These are phyloP conservation scores for Cryptosporidium ubiquitum DNA, from an alignment of 169 alveolate species.

Conservation along the genomic window DNA sequence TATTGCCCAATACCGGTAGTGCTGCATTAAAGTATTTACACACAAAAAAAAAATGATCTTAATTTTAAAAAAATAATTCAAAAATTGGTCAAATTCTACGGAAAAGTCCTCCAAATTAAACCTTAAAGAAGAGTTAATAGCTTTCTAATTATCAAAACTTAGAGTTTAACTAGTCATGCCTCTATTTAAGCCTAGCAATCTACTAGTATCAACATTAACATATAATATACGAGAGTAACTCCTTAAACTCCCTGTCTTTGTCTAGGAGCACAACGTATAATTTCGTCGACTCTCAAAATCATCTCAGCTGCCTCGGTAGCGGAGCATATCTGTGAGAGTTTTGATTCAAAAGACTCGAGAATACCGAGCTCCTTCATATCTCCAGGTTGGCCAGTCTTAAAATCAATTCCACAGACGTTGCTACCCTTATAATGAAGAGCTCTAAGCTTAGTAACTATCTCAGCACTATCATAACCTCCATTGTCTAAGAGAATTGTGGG, in stretches of 20 bases:
- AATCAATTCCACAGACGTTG: slow-evolving; percentile 91
- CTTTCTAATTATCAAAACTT: slow-evolving; percentile 1
- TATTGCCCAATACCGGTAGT: slow-evolving; percentile 4
- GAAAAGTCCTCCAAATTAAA: too few relatives aligned
- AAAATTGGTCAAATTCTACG: background rate
- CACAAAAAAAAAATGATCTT: background rate
- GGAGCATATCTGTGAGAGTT: slow-evolving; percentile 94
- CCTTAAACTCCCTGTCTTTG: slow-evolving; percentile 85
- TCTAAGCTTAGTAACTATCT: slow-evolving; percentile 94
- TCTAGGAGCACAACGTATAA: slow-evolving; percentile 98
- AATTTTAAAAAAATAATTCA: background rate
- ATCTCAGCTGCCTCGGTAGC: slow-evolving; percentile 99
- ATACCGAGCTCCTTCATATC: slow-evolving; percentile 95
- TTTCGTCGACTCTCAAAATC: slow-evolving; percentile 98
- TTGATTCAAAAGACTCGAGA: slow-evolving; percentile 95
- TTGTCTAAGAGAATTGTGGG: slow-evolving; percentile 98
- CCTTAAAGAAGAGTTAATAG: background rate
- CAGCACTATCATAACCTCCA: slow-evolving; percentile 98
- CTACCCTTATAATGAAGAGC: slow-evolving; percentile 94
- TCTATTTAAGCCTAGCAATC: slow-evolving; percentile 10
- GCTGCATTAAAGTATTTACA: background rate
- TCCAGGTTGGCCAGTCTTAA: slow-evolving; percentile 92
- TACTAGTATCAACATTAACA: background rate
- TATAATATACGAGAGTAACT: background rate
- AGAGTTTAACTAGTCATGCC: slow-evolving; percentile 7